Base-by-base conservation (phyloP, 495 filamentous ascomycete species). In the Neurospora terricola region DNA sequence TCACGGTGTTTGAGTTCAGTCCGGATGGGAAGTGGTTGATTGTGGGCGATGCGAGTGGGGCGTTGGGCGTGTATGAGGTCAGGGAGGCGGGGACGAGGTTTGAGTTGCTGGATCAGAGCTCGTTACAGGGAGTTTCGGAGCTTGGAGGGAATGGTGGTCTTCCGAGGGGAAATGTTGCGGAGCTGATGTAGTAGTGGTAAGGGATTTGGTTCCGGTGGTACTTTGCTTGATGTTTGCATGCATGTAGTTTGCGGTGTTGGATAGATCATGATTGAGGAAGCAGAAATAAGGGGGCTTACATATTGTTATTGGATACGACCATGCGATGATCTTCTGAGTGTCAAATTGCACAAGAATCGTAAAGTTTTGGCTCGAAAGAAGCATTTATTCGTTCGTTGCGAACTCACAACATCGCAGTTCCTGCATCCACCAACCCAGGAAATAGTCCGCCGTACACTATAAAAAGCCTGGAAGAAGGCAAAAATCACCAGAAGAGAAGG, bases 1-100 rank as follows among this genome's bases (percentile, higher is more conserved):
- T 80, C 4, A 78, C 73, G 3, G 79, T 78, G 34, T 81, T 81
- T 73, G 79, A 78, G 72, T 81, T 81, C 27, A 77, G 74, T 5
- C 23, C 59, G 0, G 78, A 81, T n/a, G 76, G 78, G 5, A 59
- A 68, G 48, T 69, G 73, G 72, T 14, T 81, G 66, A 73, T 80
- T 16, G 72, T 81, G 0, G 79, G 79, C 5, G 79, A 80, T 72
- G 70, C 59, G 11, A 71, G 16, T 27, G 79, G 79, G 0, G 72
- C 36, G 0, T 68, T 81, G 11, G 78, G 79, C 0, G 75, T 80
- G 27, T 81, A 80, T 66, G 69, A 77, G 34, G 73, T 80, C 0
- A 70, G 62, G 16, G 75, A 77, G 54, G 70, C 34, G 34, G 73
- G 69, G 42, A n/a, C 14, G 39, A 72, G 45, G 48, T 75, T 72